phyloP scores from a whole-genome alignment of 805 yeast genomes.

The Sugiyamaella qingdaonensis region DNA sequence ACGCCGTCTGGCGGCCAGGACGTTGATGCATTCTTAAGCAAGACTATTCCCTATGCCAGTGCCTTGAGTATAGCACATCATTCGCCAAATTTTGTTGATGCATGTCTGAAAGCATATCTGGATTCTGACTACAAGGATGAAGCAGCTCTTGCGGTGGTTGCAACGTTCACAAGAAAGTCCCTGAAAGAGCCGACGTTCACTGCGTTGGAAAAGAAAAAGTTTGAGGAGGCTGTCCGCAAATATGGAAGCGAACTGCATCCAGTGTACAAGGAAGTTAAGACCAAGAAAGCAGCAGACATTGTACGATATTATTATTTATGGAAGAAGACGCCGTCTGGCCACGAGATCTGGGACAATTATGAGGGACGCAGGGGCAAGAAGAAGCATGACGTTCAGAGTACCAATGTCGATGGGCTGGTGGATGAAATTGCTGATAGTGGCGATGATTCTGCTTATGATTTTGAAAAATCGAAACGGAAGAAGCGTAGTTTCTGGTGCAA shows the following conservation, averaged over 20 bases:
- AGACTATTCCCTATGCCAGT: slow-evolving; percentile 55
- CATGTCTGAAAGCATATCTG: slow-evolving; percentile 54
- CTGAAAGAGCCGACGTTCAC: slow-evolving; percentile 77
- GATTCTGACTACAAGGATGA: slow-evolving; percentile 47
- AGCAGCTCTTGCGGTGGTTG: slow-evolving; percentile 45
- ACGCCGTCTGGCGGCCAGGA: slow-evolving; percentile 18
- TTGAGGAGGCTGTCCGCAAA: slow-evolving; percentile 69
- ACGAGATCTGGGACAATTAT: slow-evolving; percentile 74
- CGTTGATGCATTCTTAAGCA: slow-evolving; percentile 52
- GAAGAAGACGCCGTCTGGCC: slow-evolving; percentile 82
- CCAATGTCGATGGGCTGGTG: slow-evolving; percentile 28
- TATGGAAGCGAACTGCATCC: slow-evolving; percentile 78
- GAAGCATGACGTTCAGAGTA: slow-evolving; percentile 6
- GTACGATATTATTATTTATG: slow-evolving; percentile 87
- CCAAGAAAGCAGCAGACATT: slow-evolving; percentile 70
- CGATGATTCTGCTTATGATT: slow-evolving; percentile 71
- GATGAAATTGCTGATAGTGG: slow-evolving; percentile 58
- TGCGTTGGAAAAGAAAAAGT: slow-evolving; percentile 55
- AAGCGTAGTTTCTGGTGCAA: slow-evolving; percentile 56
- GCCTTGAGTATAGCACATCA: slow-evolving; percentile 50
- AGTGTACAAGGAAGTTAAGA: slow-evolving; percentile 63
- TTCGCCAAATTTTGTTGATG: slow-evolving; percentile 82
- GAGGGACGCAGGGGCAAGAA: slow-evolving; percentile 52
- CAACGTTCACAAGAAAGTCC: slow-evolving; percentile 48
- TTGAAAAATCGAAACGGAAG: slow-evolving; percentile 41